Base-by-base conservation (phyloP, 2,329 filamentous ascomycete species). In the Pseudocercospora cruenta region DNA sequence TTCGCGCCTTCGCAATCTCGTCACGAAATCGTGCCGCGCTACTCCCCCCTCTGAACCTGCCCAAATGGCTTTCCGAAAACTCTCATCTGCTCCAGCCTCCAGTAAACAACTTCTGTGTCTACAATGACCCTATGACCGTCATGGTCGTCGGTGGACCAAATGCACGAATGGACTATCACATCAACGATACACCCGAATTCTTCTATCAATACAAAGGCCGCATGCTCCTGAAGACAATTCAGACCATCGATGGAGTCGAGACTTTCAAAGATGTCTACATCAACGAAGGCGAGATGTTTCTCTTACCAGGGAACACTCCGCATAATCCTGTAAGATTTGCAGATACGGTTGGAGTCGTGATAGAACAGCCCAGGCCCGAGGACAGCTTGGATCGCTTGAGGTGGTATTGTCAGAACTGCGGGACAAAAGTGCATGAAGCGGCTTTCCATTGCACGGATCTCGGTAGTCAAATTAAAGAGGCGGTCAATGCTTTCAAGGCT, bases 121-220 rank as follows among this genome's bases (percentile, higher is more conserved):
- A 97, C 83, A 91, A 96, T 78, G 87, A 91, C 63, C 87, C 87
- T 75, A 87, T 94, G 66, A 93, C 90, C 49, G 91, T 95, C 77
- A 95, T 95, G 91, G 93, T 97, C 74, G 94, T 99, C 69, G 95
- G 95, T 77, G 95, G 95, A 12, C 95, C 95, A 75, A 98, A 98
- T 80, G 92, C 92, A 67, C 89, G 95, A 70, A 97, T 94, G 63
- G 95, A 98, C 84, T 99, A 97, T 84, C 95, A 98, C 85, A 94
- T 98, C 86, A 98, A 98, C 85, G 84, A 89, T 74, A 98, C 94
- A 0, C 89, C 95, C 12, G 95, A 98, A 80, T 98, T 94, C 90
- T 98, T 98, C 87, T 98, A 95, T 85, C 94, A 98, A 81, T 88
- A 97, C 85, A 89, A 90, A 74, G 95, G 95, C 71, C 89, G 90